Evolutionary conservation across 257 asterid species (phyloP).

Genomic region (Jasminum sambac): DNA sequence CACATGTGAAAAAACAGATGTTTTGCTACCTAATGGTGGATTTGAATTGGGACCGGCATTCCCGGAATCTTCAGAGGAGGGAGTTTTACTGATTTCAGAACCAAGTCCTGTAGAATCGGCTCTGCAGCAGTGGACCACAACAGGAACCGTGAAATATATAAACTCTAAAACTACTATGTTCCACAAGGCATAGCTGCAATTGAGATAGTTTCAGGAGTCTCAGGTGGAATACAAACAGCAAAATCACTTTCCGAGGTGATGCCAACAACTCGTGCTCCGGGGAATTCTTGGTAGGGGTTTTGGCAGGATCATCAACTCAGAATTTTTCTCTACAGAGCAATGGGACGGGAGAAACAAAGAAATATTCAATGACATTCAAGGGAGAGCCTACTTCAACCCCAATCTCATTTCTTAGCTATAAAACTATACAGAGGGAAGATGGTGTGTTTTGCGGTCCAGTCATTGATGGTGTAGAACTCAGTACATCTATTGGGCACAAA

Average conservation of each 20-base stretch:
- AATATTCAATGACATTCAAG: constrained; percentile 39
- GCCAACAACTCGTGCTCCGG: constrained; percentile 66
- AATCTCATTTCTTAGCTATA: constrained; percentile 54
- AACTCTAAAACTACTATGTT: constrained; percentile 37
- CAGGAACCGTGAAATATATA: constrained; percentile 62
- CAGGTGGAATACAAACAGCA: constrained; percentile 55
- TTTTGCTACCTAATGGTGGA: constrained; percentile 57
- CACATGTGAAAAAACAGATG: constrained; percentile 28
- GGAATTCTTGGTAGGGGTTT: constrained; percentile 45
- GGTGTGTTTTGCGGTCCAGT: constrained; percentile 63
- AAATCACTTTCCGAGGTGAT: constrained; percentile 45
- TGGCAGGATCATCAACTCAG: constrained; percentile 49
- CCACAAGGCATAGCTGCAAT: constrained; percentile 67
- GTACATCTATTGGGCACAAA: constrained; percentile 26
- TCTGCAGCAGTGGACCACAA: constrained; percentile 52
- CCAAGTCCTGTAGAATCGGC: constrained; percentile 58
- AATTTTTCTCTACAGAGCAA: constrained; percentile 49
- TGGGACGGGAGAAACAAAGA: constrained; percentile 53
- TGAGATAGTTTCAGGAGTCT: constrained; percentile 41
- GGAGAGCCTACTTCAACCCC: constrained; percentile 41
- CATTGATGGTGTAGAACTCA: constrained; percentile 47
- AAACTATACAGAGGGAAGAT: constrained; percentile 35
- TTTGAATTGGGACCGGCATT: constrained; percentile 60
- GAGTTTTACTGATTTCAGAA: constrained; percentile 51
- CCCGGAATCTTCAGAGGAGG: constrained; percentile 31